Base-by-base conservation (phyloP, 2,329 filamentous ascomycete genomes). In the Coniochaeta sp. region DNA sequence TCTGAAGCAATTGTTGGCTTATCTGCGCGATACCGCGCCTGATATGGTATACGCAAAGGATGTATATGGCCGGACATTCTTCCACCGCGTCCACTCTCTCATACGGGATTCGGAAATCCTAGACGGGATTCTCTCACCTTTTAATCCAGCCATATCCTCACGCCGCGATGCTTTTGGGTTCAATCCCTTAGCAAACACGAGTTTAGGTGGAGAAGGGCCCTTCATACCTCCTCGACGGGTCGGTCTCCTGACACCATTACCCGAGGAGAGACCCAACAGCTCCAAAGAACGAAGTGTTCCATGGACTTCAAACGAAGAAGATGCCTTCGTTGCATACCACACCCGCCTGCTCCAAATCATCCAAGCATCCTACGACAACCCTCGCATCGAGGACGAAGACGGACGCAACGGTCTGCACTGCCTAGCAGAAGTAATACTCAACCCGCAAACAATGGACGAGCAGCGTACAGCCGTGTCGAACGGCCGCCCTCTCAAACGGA, bases 391-490 rank as follows among this genome's bases (percentile, higher is more conserved):
- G 63, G 78, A 81, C 63, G 43, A 69, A 1, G 68, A 77, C 6
- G 82, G 83, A 6, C 78, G 81, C 24, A 86, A 86, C 62, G 82
- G 78, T 9, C 72, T 86, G 17, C 83, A 86, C 64, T 84, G 81
- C 62, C 77, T 86, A n/a, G 82, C 82, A 2, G 77, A 79, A 62
- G 81, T 79, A 7, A 77, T 77, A n/a, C 69, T 84, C 1, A 76
- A 76, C 63, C 59, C 70, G 34, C 68, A 71, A 4, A 74, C 72
- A 11, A 67, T 72, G 16, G 70, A 73, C 58, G 75, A 74, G 57
- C 69, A 69, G 22, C 69, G 72, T 59, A 69, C 69, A 8, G 64
- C 64, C 14, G 65, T 71, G 1, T 63, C 68, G 11, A 64, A 65
- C 28, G 61, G 65, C 14, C 68, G 69, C 17, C 65, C 68, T 8